phyloP scores from a whole-genome alignment of 305 asterid genomes.

The Salvia sclarea region DNA sequence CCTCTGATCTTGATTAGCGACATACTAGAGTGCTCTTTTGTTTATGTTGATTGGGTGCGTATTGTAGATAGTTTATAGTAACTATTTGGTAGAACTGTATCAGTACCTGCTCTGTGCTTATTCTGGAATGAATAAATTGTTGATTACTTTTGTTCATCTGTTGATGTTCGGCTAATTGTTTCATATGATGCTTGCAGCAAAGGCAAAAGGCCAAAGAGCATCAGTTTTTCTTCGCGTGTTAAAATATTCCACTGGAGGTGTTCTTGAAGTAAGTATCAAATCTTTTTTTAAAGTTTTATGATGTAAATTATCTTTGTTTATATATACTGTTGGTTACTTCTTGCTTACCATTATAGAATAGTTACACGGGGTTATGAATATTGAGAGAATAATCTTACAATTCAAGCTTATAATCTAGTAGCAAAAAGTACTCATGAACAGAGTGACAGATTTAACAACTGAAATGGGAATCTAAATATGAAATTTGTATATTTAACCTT shows the following conservation, averaged over 20 bases:
- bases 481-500: not conserved
- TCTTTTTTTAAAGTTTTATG: not conserved
- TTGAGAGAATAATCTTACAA: not conserved
- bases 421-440: not conserved
- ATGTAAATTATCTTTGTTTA: not conserved
- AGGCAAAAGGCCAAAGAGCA: conserved; percentile 62
- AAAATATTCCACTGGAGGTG: conserved; percentile 87
- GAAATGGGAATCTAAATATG: conserved; percentile 15
- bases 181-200: conserved; percentile 53
- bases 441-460: conserved; percentile 15
- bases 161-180: conserved; percentile 29
- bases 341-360: conserved; percentile 8
- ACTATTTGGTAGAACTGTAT: conserved; percentile 14
- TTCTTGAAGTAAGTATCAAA: conserved; percentile 68
- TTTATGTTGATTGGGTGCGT: conserved; percentile 8
- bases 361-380: conserved; percentile 13
- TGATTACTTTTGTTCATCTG: not conserved
- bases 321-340: conserved; percentile 8
- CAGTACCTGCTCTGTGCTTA: not conserved
- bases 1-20: conserved; percentile 21
- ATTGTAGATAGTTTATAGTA: conserved; percentile 9
- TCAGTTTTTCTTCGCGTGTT: conserved; percentile 86
- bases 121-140: not conserved
- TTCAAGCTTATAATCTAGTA: conserved; percentile 8
- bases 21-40: not conserved